Evolutionary conservation across 2,329 filamentous ascomycete genomes (phyloP).

Genomic region (Fonsecaea nubica): DNA sequence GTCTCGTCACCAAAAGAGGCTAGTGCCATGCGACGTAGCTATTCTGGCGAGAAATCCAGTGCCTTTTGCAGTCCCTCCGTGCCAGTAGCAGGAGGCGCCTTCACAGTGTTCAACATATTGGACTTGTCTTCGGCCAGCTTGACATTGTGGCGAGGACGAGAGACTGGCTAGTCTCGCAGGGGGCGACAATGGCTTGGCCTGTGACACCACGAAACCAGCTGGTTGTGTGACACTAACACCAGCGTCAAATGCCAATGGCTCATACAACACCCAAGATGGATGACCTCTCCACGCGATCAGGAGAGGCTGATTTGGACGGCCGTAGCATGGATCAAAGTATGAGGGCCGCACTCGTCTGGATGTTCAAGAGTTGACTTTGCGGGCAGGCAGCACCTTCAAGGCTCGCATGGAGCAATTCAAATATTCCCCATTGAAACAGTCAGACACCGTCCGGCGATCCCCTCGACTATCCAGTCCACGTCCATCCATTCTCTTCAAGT

Average conservation of each 20-base stretch:
- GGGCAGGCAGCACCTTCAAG: constrained; percentile 26
- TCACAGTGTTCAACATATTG: background rate
- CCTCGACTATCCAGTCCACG: constrained; percentile 15
- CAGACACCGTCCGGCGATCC: constrained; percentile 23
- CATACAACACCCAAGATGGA: constrained; percentile 8
- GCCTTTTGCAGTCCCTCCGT: background rate
- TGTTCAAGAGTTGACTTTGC: background rate
- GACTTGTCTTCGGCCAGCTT: background rate
- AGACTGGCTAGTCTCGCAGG: background rate
- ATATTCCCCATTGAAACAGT: constrained; percentile 19
- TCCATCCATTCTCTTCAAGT: constrained; percentile 5
- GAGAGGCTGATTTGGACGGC: background rate
- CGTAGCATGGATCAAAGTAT: background rate
- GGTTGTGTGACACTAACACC: background rate
- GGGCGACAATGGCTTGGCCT: constrained; percentile 15
- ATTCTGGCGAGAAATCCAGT: background rate
- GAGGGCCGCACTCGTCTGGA: background rate
- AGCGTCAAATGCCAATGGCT: background rate
- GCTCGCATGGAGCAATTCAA: constrained; percentile 30
- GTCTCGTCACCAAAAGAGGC: background rate
- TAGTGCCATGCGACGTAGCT: background rate
- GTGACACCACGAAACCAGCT: background rate
- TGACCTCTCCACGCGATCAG: background rate
- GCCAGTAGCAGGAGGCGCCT: background rate
- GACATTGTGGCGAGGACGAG: background rate